These are phyloP conservation scores for Carex parvula DNA, from an alignment of 176 grass and related monocot genomes.

Conservation along the genomic window DNA sequence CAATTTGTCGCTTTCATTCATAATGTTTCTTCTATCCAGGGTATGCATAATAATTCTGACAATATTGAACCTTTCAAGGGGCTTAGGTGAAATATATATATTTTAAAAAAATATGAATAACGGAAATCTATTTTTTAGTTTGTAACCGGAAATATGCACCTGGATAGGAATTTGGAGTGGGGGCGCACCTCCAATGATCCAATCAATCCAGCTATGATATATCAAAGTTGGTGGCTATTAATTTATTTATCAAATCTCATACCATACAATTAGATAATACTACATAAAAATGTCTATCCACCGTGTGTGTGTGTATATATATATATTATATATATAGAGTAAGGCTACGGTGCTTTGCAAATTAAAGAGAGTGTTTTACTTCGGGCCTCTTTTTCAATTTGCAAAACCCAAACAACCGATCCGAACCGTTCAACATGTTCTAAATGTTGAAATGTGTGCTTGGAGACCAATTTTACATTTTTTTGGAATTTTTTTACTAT, in stretches of 20 bases:
- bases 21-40: neutral
- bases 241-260: neutral
- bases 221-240: conserved; percentile 6
- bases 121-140: neutral
- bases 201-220: conserved; percentile 27
- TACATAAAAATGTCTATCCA: neutral
- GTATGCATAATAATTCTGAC: neutral
- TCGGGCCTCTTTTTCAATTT: too few relatives aligned
- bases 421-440: too few relatives aligned
- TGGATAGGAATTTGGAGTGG: conserved; percentile 16
- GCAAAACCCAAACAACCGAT: too few relatives aligned
- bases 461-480: too few relatives aligned
- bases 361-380: too few relatives aligned
- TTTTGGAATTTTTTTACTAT: too few relatives aligned
- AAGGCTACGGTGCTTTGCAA: too few relatives aligned
- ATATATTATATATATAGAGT: too few relatives aligned
- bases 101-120: neutral
- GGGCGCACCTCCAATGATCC: conserved; percentile 13
- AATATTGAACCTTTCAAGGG: neutral
- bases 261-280: neutral
- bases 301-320: too few relatives aligned
- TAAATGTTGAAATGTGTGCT: too few relatives aligned
- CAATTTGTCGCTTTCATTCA: neutral
- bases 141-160: neutral
- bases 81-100: neutral